Conservation (phyloP, 345 rosid species). For the Eutrema yunnanense region DNA sequence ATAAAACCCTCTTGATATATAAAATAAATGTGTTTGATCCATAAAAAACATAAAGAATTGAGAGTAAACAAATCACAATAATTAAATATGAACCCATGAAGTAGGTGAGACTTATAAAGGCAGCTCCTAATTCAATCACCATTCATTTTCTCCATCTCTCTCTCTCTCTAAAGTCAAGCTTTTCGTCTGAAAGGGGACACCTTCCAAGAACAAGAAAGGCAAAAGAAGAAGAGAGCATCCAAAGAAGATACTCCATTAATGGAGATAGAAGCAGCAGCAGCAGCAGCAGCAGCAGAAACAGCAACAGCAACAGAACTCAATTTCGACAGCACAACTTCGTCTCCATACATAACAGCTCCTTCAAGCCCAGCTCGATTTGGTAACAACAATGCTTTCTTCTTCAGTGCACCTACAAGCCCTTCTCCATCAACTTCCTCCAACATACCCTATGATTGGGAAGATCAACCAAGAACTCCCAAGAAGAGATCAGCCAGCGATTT, state of each 20-base stretch:
- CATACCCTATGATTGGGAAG: conserved; percentile 3
- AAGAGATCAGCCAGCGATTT: conserved; percentile 24
- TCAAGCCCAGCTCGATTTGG: conserved; percentile 83
- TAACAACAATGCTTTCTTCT: conserved; percentile 35
- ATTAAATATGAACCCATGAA: conserved; percentile 20
- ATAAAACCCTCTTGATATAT: not conserved
- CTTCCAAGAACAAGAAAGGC: conserved; percentile 23
- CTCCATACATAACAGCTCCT: conserved; percentile 97
- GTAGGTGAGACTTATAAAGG: conserved; percentile 45
- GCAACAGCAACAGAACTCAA: conserved; percentile 45
- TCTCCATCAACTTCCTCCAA: conserved; percentile 34
- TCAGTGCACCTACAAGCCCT: conserved; percentile 72
- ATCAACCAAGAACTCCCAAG: conserved; percentile 22
- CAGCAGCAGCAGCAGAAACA: conserved; percentile 31
- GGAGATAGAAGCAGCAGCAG: conserved; percentile 49
- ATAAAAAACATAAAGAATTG: not conserved
- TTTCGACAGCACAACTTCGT: conserved; percentile 75
- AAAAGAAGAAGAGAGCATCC: conserved; percentile 7
- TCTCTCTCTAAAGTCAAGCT: conserved; percentile 22
- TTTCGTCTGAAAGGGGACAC: conserved; percentile 16
- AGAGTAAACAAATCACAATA: conserved; percentile 3
- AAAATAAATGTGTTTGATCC: not conserved
- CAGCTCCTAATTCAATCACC: conserved; percentile 29
- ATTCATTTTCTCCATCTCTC: conserved; percentile 12
- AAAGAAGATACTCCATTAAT: conserved; percentile 14